Evolutionary conservation across 495 filamentous ascomycete genomes (phyloP).

Genomic region (Penicillium pulvis): DNA sequence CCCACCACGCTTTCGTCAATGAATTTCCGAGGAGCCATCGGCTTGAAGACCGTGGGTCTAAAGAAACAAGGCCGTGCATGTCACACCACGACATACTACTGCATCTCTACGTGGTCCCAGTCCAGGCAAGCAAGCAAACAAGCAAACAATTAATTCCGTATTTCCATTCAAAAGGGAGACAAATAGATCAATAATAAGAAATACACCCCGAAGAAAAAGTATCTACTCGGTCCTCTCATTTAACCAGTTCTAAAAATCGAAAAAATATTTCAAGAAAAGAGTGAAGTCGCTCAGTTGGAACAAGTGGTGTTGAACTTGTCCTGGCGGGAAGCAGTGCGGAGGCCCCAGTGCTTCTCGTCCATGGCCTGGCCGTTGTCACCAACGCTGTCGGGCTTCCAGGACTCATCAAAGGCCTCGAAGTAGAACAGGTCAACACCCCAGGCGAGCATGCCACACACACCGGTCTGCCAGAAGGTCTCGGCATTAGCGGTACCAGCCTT

Average conservation of each 20-base stretch:
- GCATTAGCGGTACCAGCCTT: constrained; percentile 64
- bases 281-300: constrained; percentile 20
- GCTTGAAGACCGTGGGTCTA: not conserved
- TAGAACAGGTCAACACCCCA: constrained; percentile 80
- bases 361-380: constrained; percentile 67
- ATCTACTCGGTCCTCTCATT: constrained; percentile 9
- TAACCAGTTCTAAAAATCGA: not conserved
- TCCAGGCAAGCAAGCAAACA: constrained; percentile 3
- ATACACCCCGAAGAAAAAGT: constrained; percentile 13
- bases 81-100: not conserved
- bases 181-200: constrained; percentile 12
- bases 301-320: constrained; percentile 67
- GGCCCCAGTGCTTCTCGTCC: constrained; percentile 79
- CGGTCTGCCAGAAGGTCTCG: constrained; percentile 61
- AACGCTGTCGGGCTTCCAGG: constrained; percentile 72
- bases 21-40: not conserved
- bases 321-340: constrained; percentile 63
- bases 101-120: not conserved
- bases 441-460: constrained; percentile 69
- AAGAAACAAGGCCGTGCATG: constrained; percentile 1
- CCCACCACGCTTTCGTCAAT: not conserved
- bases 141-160: constrained; percentile 6
- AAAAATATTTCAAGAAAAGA: not conserved
- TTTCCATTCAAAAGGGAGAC: constrained; percentile 12
- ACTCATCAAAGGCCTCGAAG: constrained; percentile 83